phyloP scores from a whole-genome alignment of 2,329 filamentous ascomycete species.

The Pyrenochaeta sp. region DNA sequence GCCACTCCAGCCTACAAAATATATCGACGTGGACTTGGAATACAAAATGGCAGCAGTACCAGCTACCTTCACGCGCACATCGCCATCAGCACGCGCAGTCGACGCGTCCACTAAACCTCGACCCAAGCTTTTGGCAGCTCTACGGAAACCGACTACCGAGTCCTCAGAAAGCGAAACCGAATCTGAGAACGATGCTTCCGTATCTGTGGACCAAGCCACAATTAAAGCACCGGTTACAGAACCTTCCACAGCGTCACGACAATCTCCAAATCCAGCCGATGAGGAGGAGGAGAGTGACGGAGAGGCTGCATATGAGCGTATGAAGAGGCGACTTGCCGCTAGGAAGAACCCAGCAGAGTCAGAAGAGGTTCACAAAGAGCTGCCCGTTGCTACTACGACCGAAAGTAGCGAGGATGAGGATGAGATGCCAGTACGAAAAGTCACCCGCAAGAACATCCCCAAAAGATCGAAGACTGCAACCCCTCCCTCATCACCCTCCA shows the following conservation, averaged over 20 bases:
- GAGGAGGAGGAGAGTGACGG: slow-evolving; percentile 42
- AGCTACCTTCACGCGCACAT: not conserved
- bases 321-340: slow-evolving; percentile 56
- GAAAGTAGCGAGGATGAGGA: slow-evolving; percentile 41
- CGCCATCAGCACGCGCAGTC: slow-evolving; percentile 9
- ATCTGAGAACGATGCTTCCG: slow-evolving; percentile 43
- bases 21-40: not conserved
- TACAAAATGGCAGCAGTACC: not conserved
- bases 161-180: slow-evolving; percentile 53
- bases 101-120: slow-evolving; percentile 31
- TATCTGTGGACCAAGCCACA: slow-evolving; percentile 31
- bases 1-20: not conserved
- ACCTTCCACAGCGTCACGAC: not conserved
- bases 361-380: slow-evolving; percentile 12
- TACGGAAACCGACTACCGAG: slow-evolving; percentile 24
- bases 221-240: slow-evolving; percentile 48
- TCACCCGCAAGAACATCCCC: slow-evolving; percentile 20
- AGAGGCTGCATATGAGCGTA: slow-evolving; percentile 56
- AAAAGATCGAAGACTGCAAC: slow-evolving; percentile 21
- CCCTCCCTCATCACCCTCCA: slow-evolving; percentile 25
- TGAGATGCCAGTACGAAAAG: slow-evolving; percentile 35
- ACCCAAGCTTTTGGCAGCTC: slow-evolving; percentile 29
- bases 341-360: slow-evolving; percentile 22
- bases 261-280: slow-evolving; percentile 14
- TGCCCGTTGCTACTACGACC: slow-evolving; percentile 9